phyloP scores from a whole-genome alignment of 176 grass and related monocot genomes.

The Rhipidocladum racemiflorum region DNA sequence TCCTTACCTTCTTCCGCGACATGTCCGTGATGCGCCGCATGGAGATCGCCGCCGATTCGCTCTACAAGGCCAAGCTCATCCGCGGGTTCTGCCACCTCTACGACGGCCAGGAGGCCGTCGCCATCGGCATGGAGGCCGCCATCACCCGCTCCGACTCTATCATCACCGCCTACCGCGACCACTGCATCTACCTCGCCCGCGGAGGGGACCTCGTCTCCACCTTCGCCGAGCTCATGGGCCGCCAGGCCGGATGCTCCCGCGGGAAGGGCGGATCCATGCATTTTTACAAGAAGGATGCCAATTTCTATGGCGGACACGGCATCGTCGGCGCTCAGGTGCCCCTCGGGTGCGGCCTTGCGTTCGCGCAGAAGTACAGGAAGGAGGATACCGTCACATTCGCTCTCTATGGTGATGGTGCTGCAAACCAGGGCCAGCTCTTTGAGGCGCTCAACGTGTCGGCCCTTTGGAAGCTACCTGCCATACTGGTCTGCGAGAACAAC shows the following conservation, averaged over 20 bases:
- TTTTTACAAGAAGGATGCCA: constrained; percentile 91
- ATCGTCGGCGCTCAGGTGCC: constrained; percentile 96
- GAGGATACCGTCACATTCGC: constrained; percentile 77
- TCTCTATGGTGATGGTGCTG: constrained; percentile 86
- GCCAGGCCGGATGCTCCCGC: constrained; percentile 62
- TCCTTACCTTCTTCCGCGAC: constrained; percentile 53
- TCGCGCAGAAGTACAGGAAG: constrained; percentile 87
- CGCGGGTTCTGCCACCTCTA: constrained; percentile 97
- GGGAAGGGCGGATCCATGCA: constrained; percentile 99
- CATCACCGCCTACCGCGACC: constrained; percentile 87
- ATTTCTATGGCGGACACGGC: constrained; percentile 87
- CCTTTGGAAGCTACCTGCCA: constrained; percentile 84
- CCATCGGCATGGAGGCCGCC: constrained; percentile 74
- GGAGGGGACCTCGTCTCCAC: constrained; percentile 71
- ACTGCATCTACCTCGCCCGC: constrained; percentile 78
- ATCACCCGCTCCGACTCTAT: constrained; percentile 60
- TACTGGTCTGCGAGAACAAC: constrained; percentile 97
- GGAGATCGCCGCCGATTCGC: constrained; percentile 89
- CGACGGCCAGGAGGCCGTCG: constrained; percentile 86
- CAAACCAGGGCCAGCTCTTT: constrained; percentile 97
- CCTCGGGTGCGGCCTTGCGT: constrained; percentile 83
- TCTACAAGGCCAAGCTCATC: constrained; percentile 98
- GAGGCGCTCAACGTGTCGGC: constrained; percentile 98
- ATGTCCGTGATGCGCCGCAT: constrained; percentile 77
- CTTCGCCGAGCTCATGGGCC: constrained; percentile 94